Base-by-base conservation (phyloP, 208 protist species). In the Blechomonas ayalai region DNA sequence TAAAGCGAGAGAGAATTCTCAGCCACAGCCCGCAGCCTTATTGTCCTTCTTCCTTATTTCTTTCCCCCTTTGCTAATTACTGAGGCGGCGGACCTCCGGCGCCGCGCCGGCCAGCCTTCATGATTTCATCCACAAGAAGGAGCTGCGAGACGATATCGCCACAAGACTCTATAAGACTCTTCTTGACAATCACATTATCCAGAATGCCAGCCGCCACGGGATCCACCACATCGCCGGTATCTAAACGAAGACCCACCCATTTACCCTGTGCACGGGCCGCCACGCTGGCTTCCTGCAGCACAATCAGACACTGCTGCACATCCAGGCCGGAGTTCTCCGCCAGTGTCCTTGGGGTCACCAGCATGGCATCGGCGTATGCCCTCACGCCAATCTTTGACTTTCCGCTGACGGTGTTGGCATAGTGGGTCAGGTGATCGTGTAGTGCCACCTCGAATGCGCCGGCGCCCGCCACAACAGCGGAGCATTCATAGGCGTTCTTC, bases 71-170 rank as follows among this genome's bases (percentile, higher is more conserved):
- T 10, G 12, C 12, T 10, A 48, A 48, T 48, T 67, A 66, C 29
- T 65, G 57, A 24, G 22, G 31, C 18, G 52, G 53, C 8, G 51
- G 56, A 13, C 76, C 80, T 40, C 80, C 80, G 15, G 74, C 79
- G 22, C 89, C 89, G 44, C 89, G 83, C 24, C 85, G 78, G 19
- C 97, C 98, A 46, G 98, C 97, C 58, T 96, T 97, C 62, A 99
- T 98, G 59, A 99, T 98, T 79, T 99, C 98, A 66, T 99, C 99
- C 4, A 99, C 98, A 5, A 99, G 82, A 7, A 99, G 78, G 1
- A 99, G 68, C 67, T 99, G 96, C 13, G 91, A 78, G 4, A 97
- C 86, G 75, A 99, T 99, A 16, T 99, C 80, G 6, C 94, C 80
- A 13, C 79, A 86, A 3, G 95, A 90, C 59, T 99, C 81, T 7